phyloP scores from a whole-genome alignment of 352 stramenopile species.

The Phytophthora sp. region DNA sequence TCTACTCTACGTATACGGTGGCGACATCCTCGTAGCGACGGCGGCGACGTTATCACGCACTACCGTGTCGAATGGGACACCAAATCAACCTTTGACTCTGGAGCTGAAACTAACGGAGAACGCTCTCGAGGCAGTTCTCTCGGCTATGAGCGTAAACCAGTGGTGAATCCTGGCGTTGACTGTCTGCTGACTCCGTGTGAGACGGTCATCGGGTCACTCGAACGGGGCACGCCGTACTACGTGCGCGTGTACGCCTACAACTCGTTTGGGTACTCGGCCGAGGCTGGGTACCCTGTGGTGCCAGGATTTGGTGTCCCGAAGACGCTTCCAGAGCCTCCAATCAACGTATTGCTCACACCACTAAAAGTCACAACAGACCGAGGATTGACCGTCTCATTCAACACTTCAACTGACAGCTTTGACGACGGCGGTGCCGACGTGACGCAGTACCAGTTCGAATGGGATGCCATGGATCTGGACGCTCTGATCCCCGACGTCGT shows the following conservation, averaged over 20 bases:
- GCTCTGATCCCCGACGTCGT: conserved; percentile 44
- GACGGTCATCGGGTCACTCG: conserved; percentile 82
- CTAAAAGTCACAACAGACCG: conserved; percentile 36
- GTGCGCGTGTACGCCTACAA: conserved; percentile 94
- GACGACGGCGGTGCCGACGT: conserved; percentile 84
- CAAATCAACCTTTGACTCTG: conserved; percentile 83
- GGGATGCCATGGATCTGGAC: conserved; percentile 90
- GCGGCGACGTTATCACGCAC: conserved; percentile 92
- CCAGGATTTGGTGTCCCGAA: conserved; percentile 73
- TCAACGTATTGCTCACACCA: conserved; percentile 50
- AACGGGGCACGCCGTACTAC: conserved; percentile 86
- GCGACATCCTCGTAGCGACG: conserved; percentile 90
- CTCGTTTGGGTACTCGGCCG: conserved; percentile 89
- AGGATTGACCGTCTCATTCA: conserved; percentile 84
- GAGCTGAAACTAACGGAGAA: conserved; percentile 30
- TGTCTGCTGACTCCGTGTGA: conserved; percentile 83
- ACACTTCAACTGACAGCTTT: conserved; percentile 46
- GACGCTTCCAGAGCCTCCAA: conserved; percentile 75
- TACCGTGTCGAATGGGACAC: conserved; percentile 96
- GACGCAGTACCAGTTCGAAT: conserved; percentile 93
- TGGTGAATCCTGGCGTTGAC: conserved; percentile 71
- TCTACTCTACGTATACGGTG: conserved; percentile 89
- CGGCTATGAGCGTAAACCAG: conserved; percentile 76
- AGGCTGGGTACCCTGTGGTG: conserved; percentile 66
- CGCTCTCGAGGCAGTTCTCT: conserved; percentile 64